Conservation (phyloP, 495 filamentous ascomycete species). For the Penicillium chermesinum region DNA sequence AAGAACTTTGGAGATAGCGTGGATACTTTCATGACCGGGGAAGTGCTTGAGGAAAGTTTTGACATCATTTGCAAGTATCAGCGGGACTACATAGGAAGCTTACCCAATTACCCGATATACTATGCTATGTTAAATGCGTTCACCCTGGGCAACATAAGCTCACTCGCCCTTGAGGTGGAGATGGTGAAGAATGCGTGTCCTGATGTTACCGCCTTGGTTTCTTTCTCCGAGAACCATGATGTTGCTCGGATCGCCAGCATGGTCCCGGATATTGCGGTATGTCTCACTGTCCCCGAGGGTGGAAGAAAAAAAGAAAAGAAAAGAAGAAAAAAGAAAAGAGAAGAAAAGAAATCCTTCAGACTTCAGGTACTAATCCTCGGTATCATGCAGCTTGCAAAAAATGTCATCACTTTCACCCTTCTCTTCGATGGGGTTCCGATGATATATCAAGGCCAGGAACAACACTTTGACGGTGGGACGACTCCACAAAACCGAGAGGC, state of each 20-base stretch:
- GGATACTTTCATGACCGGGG: conserved; percentile 60
- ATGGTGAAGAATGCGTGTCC: conserved; percentile 46
- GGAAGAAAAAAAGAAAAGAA: no score
- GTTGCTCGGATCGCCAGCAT: conserved; percentile 53
- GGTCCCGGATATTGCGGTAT: conserved; percentile 38
- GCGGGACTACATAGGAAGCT: conserved; percentile 30
- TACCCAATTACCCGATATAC: conserved; percentile 71
- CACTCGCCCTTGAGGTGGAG: conserved; percentile 47
- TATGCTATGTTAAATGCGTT: conserved; percentile 58
- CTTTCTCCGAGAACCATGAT: conserved; percentile 80
- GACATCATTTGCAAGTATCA: conserved; percentile 53
- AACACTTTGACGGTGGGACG: conserved; percentile 54
- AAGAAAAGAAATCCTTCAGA: not conserved
- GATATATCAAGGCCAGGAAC: conserved; percentile 68
- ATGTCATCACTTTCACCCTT: conserved; percentile 66
- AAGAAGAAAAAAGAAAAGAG: no score
- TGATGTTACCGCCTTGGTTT: conserved; percentile 58
- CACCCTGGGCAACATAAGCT: conserved; percentile 48
- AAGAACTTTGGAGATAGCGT: conserved; percentile 50
- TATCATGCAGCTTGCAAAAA: conserved; percentile 47
- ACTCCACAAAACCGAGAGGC: conserved; percentile 69
- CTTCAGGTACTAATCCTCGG: not conserved
- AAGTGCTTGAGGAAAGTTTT: conserved; percentile 55
- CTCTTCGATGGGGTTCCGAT: conserved; percentile 63
- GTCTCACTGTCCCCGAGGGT: no score